These are phyloP conservation scores for Podaxis sp. DNA, from an alignment of 768 basidiomycete genomes.

Conservation along the genomic window DNA sequence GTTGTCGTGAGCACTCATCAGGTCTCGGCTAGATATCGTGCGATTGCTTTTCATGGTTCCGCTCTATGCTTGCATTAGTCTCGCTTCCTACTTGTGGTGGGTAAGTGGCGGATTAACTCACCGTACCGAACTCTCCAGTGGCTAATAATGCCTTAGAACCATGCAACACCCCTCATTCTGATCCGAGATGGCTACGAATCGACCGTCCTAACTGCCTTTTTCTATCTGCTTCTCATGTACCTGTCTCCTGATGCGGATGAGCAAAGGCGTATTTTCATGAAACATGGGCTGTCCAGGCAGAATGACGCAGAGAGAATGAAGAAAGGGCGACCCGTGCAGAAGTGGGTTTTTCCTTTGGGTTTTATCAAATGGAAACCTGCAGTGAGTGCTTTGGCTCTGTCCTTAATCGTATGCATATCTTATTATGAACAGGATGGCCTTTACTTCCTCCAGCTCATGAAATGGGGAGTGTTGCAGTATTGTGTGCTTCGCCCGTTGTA, in stretches of 20 bases:
- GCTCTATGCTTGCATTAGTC: slow-evolving; percentile 64
- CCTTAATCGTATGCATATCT: slow-evolving; percentile 9
- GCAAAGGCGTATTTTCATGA: slow-evolving; percentile 57
- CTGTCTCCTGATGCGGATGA: slow-evolving; percentile 58
- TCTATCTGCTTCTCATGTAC: slow-evolving; percentile 72
- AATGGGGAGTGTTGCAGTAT: slow-evolving; percentile 74
- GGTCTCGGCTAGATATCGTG: slow-evolving; percentile 49
- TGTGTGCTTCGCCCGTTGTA: slow-evolving; percentile 60
- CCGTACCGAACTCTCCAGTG: neutral
- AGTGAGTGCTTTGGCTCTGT: slow-evolving; percentile 26
- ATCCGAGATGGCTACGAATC: slow-evolving; percentile 75
- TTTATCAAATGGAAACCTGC: slow-evolving; percentile 59
- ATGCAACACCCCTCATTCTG: slow-evolving; percentile 65
- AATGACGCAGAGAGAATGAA: slow-evolving; percentile 39
- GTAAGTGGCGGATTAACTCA: slow-evolving; percentile 26
- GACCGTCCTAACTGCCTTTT: slow-evolving; percentile 71
- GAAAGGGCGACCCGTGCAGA: slow-evolving; percentile 40
- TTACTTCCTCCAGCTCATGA: slow-evolving; percentile 69
- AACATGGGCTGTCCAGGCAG: slow-evolving; percentile 52
- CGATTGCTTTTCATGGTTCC: slow-evolving; percentile 78
- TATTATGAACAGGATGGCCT: slow-evolving; percentile 45
- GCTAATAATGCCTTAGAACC: slow-evolving; percentile 36
- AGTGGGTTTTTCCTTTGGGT: slow-evolving; percentile 71
- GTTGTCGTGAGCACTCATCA: neutral
- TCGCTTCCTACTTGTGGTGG: slow-evolving; percentile 71